Evolutionary conservation across 805 yeast species (phyloP), one percentile per base, ranked within the genome.

Genomic region (Metschnikowia baotianmanensis): DNA sequence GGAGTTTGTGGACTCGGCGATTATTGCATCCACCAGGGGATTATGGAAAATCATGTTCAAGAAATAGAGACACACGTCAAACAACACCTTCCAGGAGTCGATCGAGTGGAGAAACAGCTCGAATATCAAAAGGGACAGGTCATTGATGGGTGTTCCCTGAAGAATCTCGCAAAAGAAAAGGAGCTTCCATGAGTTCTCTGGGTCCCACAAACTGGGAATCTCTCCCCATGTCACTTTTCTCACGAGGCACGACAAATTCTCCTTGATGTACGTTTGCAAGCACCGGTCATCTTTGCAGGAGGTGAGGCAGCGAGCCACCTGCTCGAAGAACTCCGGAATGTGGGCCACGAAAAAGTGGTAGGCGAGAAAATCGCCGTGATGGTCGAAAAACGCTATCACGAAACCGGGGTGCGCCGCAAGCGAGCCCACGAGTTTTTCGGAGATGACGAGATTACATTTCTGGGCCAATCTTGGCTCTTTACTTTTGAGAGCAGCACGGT

Each of bases 181-280:
- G 13, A 46, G 40, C 22, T 46, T 46, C 49, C 49, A 46, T 8
- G 45, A 31, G 16, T 33, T 30, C n/a, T 38, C 43, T 8, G 18
- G 27, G 10, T 38, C 39, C 46, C 40, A 29, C 7, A 34, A 26
- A 5, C 19, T 22, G 17, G 35, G 32, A 3, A 19, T 16, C 8
- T 40, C 43, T 17, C 46, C 41, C 45, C 45, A 42, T 11, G 38
- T 29, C 13, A 42, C 36, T 19, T 25, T 36, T 11, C 20, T 32
- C 15, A 29, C 36, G 12, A 42, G 38, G 3, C 18, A 9, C 7
- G 38, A 30, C 35, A 36, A 33, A n/a, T 22, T 12, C 2, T 37
- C 31, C 20, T 26, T 24, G 22, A 42, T 34, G 11, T 42, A 21
- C 9, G 33, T 6, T n/a, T 29, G 42, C 17, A 42, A 37, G n/a